Evolutionary conservation across 2,329 filamentous ascomycete species (phyloP).

Genomic region (Fusarium longipes): DNA sequence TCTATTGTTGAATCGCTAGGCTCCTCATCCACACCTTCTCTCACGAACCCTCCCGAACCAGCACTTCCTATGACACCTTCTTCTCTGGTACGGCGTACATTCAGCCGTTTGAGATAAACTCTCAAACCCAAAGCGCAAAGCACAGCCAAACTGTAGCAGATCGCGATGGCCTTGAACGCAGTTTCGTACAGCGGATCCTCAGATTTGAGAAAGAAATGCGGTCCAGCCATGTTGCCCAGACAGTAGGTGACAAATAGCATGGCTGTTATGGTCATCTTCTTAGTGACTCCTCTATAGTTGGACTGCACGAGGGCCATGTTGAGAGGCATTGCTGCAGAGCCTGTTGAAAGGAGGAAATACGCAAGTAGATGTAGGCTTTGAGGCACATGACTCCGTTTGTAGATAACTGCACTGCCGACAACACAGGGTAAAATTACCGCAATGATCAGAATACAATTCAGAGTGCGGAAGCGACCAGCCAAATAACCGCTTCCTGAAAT

Average conservation of each 20-base stretch:
- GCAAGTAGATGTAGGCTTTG: conserved; percentile 63
- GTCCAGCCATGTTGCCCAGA: conserved; percentile 65
- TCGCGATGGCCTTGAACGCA: conserved; percentile 65
- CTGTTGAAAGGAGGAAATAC: conserved; percentile 67
- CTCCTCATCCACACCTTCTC: conserved; percentile 39
- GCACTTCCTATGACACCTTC: conserved; percentile 61
- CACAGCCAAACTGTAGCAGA: conserved; percentile 65
- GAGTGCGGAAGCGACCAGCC: conserved; percentile 62
- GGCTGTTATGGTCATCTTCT: conserved; percentile 70
- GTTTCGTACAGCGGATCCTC: conserved; percentile 65
- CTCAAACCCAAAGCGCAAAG: conserved; percentile 57
- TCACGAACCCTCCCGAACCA: conserved; percentile 55
- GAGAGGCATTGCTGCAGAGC: conserved; percentile 65
- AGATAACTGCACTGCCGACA: conserved; percentile 64
- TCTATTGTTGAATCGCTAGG: conserved; percentile 52
- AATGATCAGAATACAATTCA: conserved; percentile 64
- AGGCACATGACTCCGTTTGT: conserved; percentile 55
- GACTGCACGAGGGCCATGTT: conserved; percentile 65
- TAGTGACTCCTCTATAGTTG: conserved; percentile 67
- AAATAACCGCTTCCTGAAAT: conserved; percentile 63
- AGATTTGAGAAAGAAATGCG: conserved; percentile 63
- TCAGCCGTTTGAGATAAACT: conserved; percentile 60
- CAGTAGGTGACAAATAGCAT: conserved; percentile 67
- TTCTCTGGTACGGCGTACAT: conserved; percentile 54
- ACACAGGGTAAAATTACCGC: conserved; percentile 63